These are phyloP conservation scores for Begonia peltatifolia DNA, from an alignment of 306 rosid species.

Conservation along the genomic window DNA sequence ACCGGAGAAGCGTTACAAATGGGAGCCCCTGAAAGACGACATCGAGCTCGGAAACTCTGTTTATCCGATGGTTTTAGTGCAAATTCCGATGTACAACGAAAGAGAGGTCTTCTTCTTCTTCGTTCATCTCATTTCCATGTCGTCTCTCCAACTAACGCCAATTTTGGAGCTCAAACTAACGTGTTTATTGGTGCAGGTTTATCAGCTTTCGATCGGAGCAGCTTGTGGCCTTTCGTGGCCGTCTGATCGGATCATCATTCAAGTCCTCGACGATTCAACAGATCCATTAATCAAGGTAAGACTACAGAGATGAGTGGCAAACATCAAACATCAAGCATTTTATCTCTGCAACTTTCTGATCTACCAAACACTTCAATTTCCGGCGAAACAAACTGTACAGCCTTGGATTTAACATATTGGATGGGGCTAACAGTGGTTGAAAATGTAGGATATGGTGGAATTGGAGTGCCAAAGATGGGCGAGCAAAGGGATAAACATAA, in stretches of 20 bases:
- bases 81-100: constrained; percentile 15
- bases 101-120: constrained; percentile 1
- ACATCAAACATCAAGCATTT: no score
- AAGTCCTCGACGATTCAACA: constrained; percentile 11
- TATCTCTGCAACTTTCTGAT: no score
- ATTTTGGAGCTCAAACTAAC: no score
- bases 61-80: constrained; percentile 11
- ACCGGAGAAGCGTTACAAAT: constrained; percentile 11
- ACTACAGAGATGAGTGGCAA: no score
- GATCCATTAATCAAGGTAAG: constrained; percentile 9
- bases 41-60: constrained; percentile 12
- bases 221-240: constrained; percentile 13
- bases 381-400: no score
- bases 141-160: no score
- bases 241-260: constrained; percentile 10
- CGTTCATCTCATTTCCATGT: background rate
- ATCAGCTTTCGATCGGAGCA: constrained; percentile 11
- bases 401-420: no score
- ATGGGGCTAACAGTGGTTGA: no score
- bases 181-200: constrained; percentile 3
- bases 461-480: constrained; percentile 42
- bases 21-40: constrained; percentile 13
- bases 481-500: constrained; percentile 46
- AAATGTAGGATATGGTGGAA: constrained; percentile 35
- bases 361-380: no score